Percentiles rank a stretch among this genome's conserved stretches.
phyloP scores from a whole-genome alignment of 2,329 filamentous ascomycete genomes.

The Lecanicillium sp. region DNA sequence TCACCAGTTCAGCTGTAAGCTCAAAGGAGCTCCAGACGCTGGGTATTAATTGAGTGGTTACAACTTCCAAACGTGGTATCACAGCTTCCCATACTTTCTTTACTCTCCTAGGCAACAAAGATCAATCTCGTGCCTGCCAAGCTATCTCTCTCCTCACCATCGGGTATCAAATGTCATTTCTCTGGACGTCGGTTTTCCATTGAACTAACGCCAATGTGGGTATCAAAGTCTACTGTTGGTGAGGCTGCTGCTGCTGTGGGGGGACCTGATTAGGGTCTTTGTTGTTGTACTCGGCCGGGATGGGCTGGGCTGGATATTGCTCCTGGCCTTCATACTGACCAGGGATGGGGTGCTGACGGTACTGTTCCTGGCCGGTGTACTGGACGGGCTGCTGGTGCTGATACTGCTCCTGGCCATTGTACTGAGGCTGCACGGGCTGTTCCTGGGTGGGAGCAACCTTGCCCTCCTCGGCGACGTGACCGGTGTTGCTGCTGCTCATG shows the following conservation, averaged over 20 bases:
- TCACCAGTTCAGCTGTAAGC: neutral
- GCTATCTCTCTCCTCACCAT: too few species aligned
- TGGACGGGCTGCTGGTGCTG: constrained; percentile 7
- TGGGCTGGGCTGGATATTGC: constrained; percentile 2
- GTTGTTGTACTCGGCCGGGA: constrained; percentile 2
- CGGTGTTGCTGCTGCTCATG: constrained; percentile 12
- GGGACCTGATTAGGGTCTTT: constrained; percentile 10
- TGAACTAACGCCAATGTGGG: too few species aligned
- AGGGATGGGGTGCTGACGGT: constrained; percentile 12
- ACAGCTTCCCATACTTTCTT: too few species aligned
- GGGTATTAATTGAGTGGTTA: too few species aligned
- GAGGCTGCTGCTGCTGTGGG: constrained; percentile 11
- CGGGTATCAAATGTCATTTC: too few species aligned
- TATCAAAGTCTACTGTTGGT: neutral
- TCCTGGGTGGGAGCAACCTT: constrained; percentile 17
- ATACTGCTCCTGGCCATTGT: constrained; percentile 14
- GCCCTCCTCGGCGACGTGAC: constrained; percentile 24
- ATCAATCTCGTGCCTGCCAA: too few species aligned
- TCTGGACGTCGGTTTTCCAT: too few species aligned
- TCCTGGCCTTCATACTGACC: constrained; percentile 6
- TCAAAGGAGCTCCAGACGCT: too few species aligned
- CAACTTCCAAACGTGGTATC: too few species aligned
- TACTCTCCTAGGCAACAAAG: too few species aligned
- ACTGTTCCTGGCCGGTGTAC: constrained; percentile 6
- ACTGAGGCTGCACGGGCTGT: constrained; percentile 15